phyloP scores from a whole-genome alignment of 805 yeast species.

The Ogataea kodamae region DNA sequence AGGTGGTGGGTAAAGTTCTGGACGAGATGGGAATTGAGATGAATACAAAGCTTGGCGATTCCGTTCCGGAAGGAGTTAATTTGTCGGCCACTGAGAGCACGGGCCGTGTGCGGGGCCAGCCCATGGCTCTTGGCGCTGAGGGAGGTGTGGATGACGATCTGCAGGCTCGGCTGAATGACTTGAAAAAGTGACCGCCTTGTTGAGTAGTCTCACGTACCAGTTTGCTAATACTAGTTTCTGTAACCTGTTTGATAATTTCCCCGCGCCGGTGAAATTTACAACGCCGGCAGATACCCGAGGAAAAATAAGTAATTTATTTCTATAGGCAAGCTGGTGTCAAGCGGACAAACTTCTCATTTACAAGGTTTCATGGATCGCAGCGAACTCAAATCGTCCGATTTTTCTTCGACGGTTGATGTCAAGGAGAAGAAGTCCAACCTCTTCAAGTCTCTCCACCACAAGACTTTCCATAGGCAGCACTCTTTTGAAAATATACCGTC shows the following conservation, averaged over 20 bases:
- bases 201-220: no score
- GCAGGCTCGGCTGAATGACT: conserved; percentile 82
- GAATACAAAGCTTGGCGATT: conserved; percentile 41
- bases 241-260: conserved; percentile 1
- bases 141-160: conserved; percentile 70
- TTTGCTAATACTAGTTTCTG: no score
- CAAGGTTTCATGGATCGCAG: conserved; percentile 2
- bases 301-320: neutral
- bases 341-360: conserved; percentile 7
- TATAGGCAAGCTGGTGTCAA: no score
- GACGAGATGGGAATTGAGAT: conserved; percentile 96
- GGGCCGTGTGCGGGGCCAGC: conserved; percentile 10
- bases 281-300: conserved; percentile 1
- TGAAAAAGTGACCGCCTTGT: conserved; percentile 62
- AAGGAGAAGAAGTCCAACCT: conserved; percentile 15
- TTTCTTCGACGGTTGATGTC: no score
- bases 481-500: conserved; percentile 1
- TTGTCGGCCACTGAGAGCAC: conserved; percentile 10
- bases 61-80: conserved; percentile 38
- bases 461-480: conserved; percentile 14
- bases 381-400: no score
- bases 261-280: conserved; percentile 2
- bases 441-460: conserved; percentile 14
- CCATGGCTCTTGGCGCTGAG: conserved; percentile 33
- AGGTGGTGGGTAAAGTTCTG: conserved; percentile 82